Conservation (phyloP, 139 green algal genomes). For the Coccomyxa sp. region DNA sequence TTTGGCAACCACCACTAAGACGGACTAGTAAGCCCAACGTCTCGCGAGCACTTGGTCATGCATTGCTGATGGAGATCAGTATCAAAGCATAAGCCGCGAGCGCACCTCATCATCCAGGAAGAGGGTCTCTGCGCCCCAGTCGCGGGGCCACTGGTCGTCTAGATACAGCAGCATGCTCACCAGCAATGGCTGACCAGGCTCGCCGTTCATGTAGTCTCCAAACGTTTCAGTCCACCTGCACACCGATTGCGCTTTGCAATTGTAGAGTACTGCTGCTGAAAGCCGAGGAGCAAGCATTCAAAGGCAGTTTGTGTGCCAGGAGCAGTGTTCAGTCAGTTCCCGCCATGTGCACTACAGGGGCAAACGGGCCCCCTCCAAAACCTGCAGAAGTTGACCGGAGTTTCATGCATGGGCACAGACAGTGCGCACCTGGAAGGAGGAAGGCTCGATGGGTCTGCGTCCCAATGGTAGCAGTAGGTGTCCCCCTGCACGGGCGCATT, state of each 20-base stretch:
- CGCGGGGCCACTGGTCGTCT: constrained; percentile 56
- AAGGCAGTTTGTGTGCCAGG: no score
- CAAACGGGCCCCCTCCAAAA: no score
- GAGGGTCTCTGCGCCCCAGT: constrained; percentile 78
- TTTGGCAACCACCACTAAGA: background rate
- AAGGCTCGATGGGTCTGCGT: constrained; percentile 67
- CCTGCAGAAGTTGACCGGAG: no score
- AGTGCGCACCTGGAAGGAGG: background rate
- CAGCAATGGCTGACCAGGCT: constrained; percentile 74
- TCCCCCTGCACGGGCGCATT: constrained; percentile 76
- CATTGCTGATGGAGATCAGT: background rate
- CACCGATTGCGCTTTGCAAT: background rate
- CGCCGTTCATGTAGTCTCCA: constrained; percentile 78
- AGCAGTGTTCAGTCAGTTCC: no score
- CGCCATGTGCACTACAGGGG: no score
- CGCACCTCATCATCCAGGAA: constrained; percentile 59
- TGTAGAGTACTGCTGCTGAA: no score
- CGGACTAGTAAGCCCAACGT: background rate
- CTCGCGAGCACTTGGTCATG: background rate
- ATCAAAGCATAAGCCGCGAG: background rate
- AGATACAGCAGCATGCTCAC: constrained; percentile 84
- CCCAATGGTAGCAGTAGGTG: constrained; percentile 72
- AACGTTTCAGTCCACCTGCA: constrained; percentile 38
- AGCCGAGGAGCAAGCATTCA: no score
- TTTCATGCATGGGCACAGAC: background rate